Conservation (phyloP, 192 early-diverging fungal genomes). For the Gigaspora rosea region DNA sequence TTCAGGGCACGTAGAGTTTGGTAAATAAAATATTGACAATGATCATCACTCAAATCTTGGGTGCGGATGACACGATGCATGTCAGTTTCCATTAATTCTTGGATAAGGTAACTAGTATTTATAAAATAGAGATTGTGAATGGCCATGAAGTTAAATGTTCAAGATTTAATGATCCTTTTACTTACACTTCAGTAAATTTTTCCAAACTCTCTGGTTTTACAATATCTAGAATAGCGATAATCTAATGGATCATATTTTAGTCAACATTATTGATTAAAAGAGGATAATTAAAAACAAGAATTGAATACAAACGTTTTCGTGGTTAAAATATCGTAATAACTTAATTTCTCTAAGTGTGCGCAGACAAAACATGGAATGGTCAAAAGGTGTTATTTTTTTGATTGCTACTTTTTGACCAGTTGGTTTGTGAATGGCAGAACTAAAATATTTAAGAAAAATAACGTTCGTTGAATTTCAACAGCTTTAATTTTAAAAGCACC, state of each 20-base stretch:
- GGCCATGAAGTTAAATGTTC: neutral
- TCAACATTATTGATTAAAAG: constrained; percentile 4
- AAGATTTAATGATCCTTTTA: neutral
- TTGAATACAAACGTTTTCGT: constrained; percentile 67
- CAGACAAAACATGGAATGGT: constrained; percentile 82
- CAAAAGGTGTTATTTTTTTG: constrained; percentile 88
- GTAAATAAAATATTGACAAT: constrained; percentile 99
- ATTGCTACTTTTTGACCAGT: constrained; percentile 87
- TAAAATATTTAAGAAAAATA: constrained; percentile 34
- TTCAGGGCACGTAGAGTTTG: constrained; percentile 96
- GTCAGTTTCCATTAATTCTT: constrained; percentile 99
- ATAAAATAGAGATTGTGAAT: neutral
- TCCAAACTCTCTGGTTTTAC: constrained; percentile 78
- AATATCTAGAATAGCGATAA: constrained; percentile 90
- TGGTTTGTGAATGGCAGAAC: constrained; percentile 79
- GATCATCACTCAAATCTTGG: constrained; percentile 92
- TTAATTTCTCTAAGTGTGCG: constrained; percentile 84
- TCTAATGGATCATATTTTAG: constrained; percentile 52
- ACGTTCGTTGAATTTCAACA: neutral
- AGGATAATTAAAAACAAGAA: neutral
- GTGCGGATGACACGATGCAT: constrained; percentile 96
- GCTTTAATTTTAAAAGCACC: neutral
- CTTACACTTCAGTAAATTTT: constrained; percentile 88
- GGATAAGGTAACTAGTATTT: constrained; percentile 76
- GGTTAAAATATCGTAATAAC: constrained; percentile 81